A percentile compares a stretch with the other conserved stretches of the same genome.
Evolutionary conservation across 2,329 filamentous ascomycete species (phyloP).

Genomic region (Hyphodiscus sp.): DNA sequence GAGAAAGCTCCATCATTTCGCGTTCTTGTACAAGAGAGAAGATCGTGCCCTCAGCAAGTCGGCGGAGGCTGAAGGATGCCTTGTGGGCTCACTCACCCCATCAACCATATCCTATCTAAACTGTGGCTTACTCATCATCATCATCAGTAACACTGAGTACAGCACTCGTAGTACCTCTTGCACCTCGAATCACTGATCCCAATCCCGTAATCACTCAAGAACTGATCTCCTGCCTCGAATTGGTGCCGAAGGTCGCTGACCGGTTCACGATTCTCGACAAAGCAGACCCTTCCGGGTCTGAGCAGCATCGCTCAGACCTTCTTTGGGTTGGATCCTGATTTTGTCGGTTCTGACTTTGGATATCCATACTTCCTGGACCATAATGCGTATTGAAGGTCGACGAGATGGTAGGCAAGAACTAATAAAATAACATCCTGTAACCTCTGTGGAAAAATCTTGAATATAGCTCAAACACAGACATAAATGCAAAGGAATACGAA

Average conservation of each 20-base stretch:
- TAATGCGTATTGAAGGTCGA: conserved; percentile 10
- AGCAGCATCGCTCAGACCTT: conserved; percentile 32
- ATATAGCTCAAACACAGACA: too few relatives aligned
- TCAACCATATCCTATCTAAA: too few relatives aligned
- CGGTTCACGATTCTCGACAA: conserved; percentile 33
- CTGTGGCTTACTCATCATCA: background rate
- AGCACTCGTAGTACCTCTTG: background rate
- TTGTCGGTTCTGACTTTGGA: conserved; percentile 19
- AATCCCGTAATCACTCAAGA: background rate
- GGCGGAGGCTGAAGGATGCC: too few relatives aligned
- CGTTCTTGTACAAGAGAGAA: too few relatives aligned
- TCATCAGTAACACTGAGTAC: too few relatives aligned
- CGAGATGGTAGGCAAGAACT: background rate
- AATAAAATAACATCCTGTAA: background rate
- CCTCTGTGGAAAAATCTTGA: too few relatives aligned
- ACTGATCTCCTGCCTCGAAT: conserved; percentile 1
- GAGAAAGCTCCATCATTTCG: too few relatives aligned
- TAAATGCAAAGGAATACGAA: too few relatives aligned
- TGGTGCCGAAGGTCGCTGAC: conserved; percentile 33
- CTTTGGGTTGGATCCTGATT: conserved; percentile 29
- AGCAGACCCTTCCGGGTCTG: conserved; percentile 31
- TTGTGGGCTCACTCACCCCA: too few relatives aligned
- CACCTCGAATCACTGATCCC: background rate
- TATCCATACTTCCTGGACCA: conserved; percentile 23
- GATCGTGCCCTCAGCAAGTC: too few relatives aligned